These are phyloP conservation scores for Quercus tomentella DNA, from an alignment of 331 rosid species.

Conservation along the genomic window DNA sequence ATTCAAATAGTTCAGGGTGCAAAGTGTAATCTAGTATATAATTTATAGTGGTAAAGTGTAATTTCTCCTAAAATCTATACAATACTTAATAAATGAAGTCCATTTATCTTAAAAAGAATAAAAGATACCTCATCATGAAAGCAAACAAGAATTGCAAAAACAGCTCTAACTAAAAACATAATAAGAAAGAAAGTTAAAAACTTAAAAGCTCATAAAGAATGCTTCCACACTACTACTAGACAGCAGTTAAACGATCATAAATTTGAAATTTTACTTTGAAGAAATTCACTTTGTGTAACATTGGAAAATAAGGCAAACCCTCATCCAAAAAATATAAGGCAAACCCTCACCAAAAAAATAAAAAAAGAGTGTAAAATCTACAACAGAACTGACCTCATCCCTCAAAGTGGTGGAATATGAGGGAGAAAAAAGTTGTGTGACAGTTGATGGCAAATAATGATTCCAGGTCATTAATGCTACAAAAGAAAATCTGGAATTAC, in stretches of 20 bases:
- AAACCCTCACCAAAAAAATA: constrained; percentile 7
- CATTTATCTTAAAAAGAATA: not conserved
- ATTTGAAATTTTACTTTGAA: not conserved
- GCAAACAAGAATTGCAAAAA: not conserved
- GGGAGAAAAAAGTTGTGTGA: constrained; percentile 13
- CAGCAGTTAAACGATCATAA: not conserved
- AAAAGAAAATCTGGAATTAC: constrained; percentile 91
- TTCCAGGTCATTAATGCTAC: constrained; percentile 34
- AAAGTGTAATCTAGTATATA: too few species aligned
- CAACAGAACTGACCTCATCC: constrained; percentile 26
- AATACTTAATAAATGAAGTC: too few species aligned
- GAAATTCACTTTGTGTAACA: constrained; percentile 21
- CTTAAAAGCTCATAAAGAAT: not conserved
- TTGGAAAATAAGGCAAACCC: constrained; percentile 21
- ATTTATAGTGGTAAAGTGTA: too few species aligned
- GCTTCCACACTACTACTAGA: not conserved
- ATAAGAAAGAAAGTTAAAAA: not conserved
- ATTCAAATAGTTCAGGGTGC: accelerated
- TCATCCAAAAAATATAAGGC: constrained; percentile 19
- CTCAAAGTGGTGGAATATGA: constrained; percentile 20
- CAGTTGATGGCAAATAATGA: constrained; percentile 20
- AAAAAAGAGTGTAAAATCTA: constrained; percentile 34
- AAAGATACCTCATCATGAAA: not conserved
- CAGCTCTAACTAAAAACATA: not conserved
- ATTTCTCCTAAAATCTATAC: too few species aligned